Base-by-base conservation (phyloP, 1,284 basidiomycete genomes). In the Pholiota adiposa region DNA sequence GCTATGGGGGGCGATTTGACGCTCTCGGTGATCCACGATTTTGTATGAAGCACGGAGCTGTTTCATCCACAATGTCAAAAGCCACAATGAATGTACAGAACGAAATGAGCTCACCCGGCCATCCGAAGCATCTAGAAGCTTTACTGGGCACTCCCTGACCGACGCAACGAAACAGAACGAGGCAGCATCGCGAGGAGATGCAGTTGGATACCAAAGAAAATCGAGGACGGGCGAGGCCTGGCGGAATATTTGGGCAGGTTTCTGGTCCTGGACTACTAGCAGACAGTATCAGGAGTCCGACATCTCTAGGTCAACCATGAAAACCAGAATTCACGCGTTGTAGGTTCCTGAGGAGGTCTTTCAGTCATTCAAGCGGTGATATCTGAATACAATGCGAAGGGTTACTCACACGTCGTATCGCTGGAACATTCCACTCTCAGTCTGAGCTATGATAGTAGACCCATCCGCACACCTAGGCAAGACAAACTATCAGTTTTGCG, bases 11-110 rank as follows among this genome's bases (percentile, higher is more conserved):
- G 93, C 93, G 50, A 97, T 79, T 61, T 93, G 87, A 33, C 94
- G 84, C 73, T 97, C 96, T 16, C 90, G 81, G 67, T 98, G 95
- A 72, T 97, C 94, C 16, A 97, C 83, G 40, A 97, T 96, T 40
- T 82, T 83, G 72, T 98, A 97, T 0, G 92, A 94, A 0, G 94
- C 95, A n/a, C 95, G 83, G 12, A 92, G 80, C 93, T 95, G 48
- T 2, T 50, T 33, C 19, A 33, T 18, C 11, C 21, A 36, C 21
- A 8, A 25, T 14, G 36, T 48, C 44, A 41, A 12, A 19, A 33
- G 18, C 11, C 6, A 5, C 3, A 14, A 14, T 11, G 41, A 8
- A 29, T 53, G 7, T 6, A 46, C 43, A 16, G 58, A 27, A 19
- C 2, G 29, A 21, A 12, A 21, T 16, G 2, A 12, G 73, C 85